Evolutionary conservation across 1,139 yeast species (phyloP), one percentile per base, ranked within the genome.

Genomic region (Magnusiomyces suaveolens): DNA sequence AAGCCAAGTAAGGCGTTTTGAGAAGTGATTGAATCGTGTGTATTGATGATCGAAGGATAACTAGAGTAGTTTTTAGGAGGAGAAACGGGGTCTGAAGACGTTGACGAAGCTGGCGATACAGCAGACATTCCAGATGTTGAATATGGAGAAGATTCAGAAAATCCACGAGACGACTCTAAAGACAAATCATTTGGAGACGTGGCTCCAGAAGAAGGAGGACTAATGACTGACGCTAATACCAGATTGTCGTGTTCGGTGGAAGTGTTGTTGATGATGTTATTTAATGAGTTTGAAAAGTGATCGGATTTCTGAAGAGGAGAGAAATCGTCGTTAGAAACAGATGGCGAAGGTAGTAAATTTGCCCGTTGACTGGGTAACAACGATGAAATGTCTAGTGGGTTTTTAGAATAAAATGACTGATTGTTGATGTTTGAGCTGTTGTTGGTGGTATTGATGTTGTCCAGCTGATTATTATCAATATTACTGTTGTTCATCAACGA

Each of bases 61-160:
- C 24, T 43, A 8, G 41, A 36, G 21, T 46, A 46, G 25, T 50
- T 44, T 39, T 44, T 54, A 16, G 58, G 52, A 14, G 54, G 44
- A 8, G 54, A 52, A 29, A 52, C 50, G 2, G 61, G 54, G 6
- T 56, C 56, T 6, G 58, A 55, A 16, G 60, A 51, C 21, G 48
- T 48, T 20, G 53, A 57, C 8, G 62, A 57, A 1, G 56, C 60
- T 14, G 60, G 62, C 36, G 57, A 50, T 18, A 52, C 55, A 6
- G 60, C 60, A 3, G 61, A 60, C 41, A 60, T 55, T 14, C 57
- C 56, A 21, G 57, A 53, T 18, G 51, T 36, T 2, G 53, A 52
- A n/a, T 29, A 29, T 26, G 51, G 50, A 14, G 54, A 52, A 23
- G 51, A 50, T 14, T 41, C 43, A 14, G 56, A 44, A 25, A 33